Conservation (phyloP, 2,329 filamentous ascomycete species). For the Aspergillus ustus region DNA sequence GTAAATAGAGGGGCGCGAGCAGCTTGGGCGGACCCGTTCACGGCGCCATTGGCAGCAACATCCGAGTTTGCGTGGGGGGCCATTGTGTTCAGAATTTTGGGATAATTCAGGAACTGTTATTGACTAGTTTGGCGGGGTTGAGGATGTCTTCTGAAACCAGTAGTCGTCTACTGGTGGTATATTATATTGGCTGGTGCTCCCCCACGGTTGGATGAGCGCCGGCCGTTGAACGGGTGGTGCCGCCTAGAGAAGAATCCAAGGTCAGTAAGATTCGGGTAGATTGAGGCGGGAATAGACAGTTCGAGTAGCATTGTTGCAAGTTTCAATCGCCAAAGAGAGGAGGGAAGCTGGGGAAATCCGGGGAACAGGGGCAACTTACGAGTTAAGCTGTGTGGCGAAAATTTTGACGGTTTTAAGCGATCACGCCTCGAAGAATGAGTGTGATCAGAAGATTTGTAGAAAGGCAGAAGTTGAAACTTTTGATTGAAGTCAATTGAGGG, state of each 20-base stretch:
- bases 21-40: slow-evolving; percentile 56
- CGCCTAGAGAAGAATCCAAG: slow-evolving; percentile 58
- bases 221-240: slow-evolving; percentile 96
- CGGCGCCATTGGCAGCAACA: slow-evolving; percentile 58
- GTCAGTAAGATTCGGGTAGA: slow-evolving; percentile 7
- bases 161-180: slow-evolving; percentile 49
- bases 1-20: slow-evolving; percentile 68
- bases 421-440: slow-evolving; percentile 61
- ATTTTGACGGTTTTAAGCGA: slow-evolving; percentile 77
- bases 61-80: slow-evolving; percentile 82
- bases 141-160: slow-evolving; percentile 39
- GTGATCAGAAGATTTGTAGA: slow-evolving; percentile 45
- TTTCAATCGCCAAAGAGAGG: slow-evolving; percentile 3
- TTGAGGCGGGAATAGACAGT: neutral
- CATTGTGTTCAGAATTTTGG: slow-evolving; percentile 63
- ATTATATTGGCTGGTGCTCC: slow-evolving; percentile 68
- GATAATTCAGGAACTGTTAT: slow-evolving; percentile 28
- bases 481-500: slow-evolving; percentile 20
- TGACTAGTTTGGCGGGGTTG: slow-evolving; percentile 56
- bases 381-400: slow-evolving; percentile 98
- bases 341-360: neutral
- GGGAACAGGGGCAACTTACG: slow-evolving; percentile 63
- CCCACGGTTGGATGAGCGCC: slow-evolving; percentile 87
- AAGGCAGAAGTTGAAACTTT: slow-evolving; percentile 31
- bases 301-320: neutral